Base-by-base conservation (phyloP, 345 rosid genomes). In the Fremontodendron californicum region DNA sequence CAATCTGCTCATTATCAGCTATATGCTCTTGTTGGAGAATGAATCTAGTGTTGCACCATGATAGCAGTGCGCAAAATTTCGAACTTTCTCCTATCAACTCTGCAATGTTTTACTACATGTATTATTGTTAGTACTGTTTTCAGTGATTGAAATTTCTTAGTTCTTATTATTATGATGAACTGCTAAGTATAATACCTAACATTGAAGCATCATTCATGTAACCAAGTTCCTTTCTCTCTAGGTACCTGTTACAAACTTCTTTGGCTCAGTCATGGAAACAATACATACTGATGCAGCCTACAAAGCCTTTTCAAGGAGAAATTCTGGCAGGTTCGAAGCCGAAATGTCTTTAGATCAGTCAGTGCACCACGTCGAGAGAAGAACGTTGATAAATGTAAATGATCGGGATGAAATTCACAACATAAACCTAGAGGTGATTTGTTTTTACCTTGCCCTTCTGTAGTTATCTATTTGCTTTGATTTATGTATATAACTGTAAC, bases 211-310 rank as follows among this genome's bases (percentile, higher is more conserved):
- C 19, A 15, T 12, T 25, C 19, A 15, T 12, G 39, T 75, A 37
- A 48, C 39, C 29, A 23, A 75, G 21, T 60, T 65, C 6, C 71
- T 40, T 77, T 81, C 67, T 77, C 35, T 69, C 68, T 78, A 96
- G 98, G 98, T 92, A 67, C 95, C 98, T 0, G 98, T 93, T 81
- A 96, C 98, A 3, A 94, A 90, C 83, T 93, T 96, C 91, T 96
- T 93, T 33, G 98, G 97, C 65, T 96, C 98, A 7, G 96, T 96
- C 62, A 93, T 93, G 99, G 98, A 96, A 88, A 90, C 97, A 10
- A 79, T 92, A 61, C 94, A 89, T 78, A 93, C 97, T 29, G 94
- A 90, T 80, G 88, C 85, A 73, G 89, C 97, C 48, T 96, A 96
- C 83, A 66, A 63, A 75, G 86, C 83, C 68, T 70, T 74, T 72